Evolutionary conservation across 2,329 filamentous ascomycete genomes (phyloP).

Genomic region (Fusarium longipes): DNA sequence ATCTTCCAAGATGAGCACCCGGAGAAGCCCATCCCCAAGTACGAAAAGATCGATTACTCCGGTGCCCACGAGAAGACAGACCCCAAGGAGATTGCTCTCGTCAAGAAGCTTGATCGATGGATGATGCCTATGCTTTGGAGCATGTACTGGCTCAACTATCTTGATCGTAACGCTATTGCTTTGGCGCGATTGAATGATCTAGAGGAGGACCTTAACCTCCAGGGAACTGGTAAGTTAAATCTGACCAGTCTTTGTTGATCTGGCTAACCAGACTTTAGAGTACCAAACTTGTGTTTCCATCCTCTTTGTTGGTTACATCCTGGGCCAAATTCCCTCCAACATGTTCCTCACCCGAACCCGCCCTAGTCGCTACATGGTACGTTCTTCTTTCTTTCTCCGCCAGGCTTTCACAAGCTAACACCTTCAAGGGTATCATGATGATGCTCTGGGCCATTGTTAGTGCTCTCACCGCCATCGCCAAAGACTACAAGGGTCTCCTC

Average conservation of each 20-base stretch:
- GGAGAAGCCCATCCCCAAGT: conserved; percentile 31
- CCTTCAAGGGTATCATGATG: conserved; percentile 54
- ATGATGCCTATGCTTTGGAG: conserved; percentile 52
- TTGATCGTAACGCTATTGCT: conserved; percentile 61
- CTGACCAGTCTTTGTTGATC: accelerated
- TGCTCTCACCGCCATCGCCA: conserved; percentile 59
- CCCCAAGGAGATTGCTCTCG: conserved; percentile 43
- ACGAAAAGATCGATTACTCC: conserved; percentile 42
- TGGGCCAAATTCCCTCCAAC: conserved; percentile 56
- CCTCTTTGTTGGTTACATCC: conserved; percentile 59
- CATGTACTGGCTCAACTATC: conserved; percentile 59
- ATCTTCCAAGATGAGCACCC: conserved; percentile 38
- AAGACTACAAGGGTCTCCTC: conserved; percentile 62
- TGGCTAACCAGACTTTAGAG: conserved; percentile 26
- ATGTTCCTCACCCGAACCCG: conserved; percentile 58
- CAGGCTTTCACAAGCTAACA: neutral
- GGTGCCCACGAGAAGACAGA: conserved; percentile 46
- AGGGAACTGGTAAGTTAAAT: conserved; percentile 10
- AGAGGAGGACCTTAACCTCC: conserved; percentile 46
- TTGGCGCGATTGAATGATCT: conserved; percentile 53
- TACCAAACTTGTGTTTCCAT: conserved; percentile 50
- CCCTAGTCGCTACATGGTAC: conserved; percentile 56
- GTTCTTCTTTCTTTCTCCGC: accelerated
- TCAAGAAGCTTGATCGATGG: conserved; percentile 44
- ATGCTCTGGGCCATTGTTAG: conserved; percentile 61